Base-by-base conservation (phyloP, 441 rosid species). In the Croton setiger region DNA sequence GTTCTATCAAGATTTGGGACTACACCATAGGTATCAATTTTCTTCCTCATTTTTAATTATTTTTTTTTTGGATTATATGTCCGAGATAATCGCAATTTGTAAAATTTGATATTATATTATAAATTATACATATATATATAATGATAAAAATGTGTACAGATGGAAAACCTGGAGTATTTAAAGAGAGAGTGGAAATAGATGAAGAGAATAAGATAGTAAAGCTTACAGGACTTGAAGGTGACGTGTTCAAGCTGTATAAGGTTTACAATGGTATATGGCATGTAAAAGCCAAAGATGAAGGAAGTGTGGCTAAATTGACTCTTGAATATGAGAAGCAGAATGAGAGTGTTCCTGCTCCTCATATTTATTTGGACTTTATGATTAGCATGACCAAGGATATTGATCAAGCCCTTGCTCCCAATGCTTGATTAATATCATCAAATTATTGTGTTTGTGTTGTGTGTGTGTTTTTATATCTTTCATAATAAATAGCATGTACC, bases 1-100 rank as follows among this genome's bases (percentile, higher is more conserved):
- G 74, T 63, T 74, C 75, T 35, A n/a, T 78, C 65, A 70, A 69
- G 67, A 44, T 54, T n/a, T 76, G 76, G 81, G 58, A 61, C 44
- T 74, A 44, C 62, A 72, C 83, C 20, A 3, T 69, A 4, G 74
- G 78, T 74, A 63, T 2, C 3, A 27, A 27, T 27, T 27, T 27
- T 27, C 31, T 27, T 27, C 1, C 31, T 27, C 31, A 27, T 27
- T 27, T 27, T 27, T 27, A n/a, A n/a, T 27, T 0, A 27, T 27
- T 27, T 27, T 0, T 27, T 27, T 27, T 27, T 27, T 27, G 31
- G 31, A n/a, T n/a, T n/a, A n/a, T n/a, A n/a, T n/a, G n/a, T n/a
- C n/a, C n/a, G n/a, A n/a, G n/a, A n/a, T n/a, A n/a, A n/a, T n/a
- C n/a, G n/a, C n/a, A n/a, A n/a, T n/a, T n/a, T n/a, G n/a, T n/a